phyloP scores from a whole-genome alignment of 202 grass and related monocot genomes.

The Cymbopogon flexuosus region DNA sequence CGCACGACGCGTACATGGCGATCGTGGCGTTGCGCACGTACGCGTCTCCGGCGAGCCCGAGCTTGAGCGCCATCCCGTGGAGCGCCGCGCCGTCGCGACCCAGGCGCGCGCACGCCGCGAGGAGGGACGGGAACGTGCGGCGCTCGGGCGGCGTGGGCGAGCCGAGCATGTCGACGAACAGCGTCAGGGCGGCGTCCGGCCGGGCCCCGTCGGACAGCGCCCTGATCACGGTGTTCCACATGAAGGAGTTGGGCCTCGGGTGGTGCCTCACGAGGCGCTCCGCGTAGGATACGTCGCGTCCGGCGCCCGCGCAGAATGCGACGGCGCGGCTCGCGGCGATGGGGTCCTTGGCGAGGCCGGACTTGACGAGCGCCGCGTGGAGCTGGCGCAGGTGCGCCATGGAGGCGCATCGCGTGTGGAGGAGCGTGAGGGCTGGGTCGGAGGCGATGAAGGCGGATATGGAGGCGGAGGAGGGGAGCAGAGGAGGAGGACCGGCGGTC shows the following conservation, averaged over 20 bases:
- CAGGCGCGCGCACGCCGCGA: constrained; percentile 45
- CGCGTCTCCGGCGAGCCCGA: constrained; percentile 45
- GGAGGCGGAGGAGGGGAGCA: constrained; percentile 48
- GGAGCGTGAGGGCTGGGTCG: constrained; percentile 43
- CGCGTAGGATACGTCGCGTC: constrained; percentile 42
- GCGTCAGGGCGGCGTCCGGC: constrained; percentile 35
- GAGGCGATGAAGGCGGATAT: constrained; percentile 57
- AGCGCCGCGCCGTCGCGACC: constrained; percentile 44
- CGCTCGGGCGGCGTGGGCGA: constrained; percentile 36
- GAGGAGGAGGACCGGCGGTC: constrained; percentile 3
- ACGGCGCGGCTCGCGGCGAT: constrained; percentile 63
- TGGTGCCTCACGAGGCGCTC: constrained; percentile 49
- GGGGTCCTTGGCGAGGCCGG: constrained; percentile 51
- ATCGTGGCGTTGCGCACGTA: constrained; percentile 67
- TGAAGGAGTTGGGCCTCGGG: constrained; percentile 60
- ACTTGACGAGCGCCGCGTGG: constrained; percentile 65
- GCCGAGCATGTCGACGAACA: constrained; percentile 59
- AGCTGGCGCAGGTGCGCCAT: constrained; percentile 65
- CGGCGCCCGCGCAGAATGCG: constrained; percentile 42
- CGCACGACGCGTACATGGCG: constrained; percentile 58
- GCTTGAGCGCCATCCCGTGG: constrained; percentile 72
- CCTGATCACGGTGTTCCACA: constrained; percentile 70
- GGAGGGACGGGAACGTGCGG: constrained; percentile 55
- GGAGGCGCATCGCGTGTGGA: constrained; percentile 59
- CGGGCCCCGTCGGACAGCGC: constrained; percentile 47